A percentile compares a stretch with the other conserved stretches of the same genome.
These are phyloP conservation scores for Lichenothelia convexa DNA, from an alignment of 495 filamentous ascomycete species.

Conservation along the genomic window DNA sequence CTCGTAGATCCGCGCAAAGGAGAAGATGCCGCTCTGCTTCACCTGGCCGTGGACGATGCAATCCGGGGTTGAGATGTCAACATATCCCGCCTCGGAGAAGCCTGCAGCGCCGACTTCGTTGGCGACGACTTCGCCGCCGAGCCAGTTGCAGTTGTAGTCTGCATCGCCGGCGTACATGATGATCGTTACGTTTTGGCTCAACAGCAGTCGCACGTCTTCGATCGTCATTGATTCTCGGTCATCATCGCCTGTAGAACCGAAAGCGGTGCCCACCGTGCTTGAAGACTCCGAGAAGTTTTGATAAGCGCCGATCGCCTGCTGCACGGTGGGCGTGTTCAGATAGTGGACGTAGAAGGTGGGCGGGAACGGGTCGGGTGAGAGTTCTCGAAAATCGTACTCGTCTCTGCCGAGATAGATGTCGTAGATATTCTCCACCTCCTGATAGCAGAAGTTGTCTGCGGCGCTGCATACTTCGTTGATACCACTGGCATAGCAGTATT, in stretches of 20 bases:
- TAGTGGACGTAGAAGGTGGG: conserved; percentile 18
- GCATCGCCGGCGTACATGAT: conserved; percentile 22
- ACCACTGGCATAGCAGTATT: conserved; percentile 13
- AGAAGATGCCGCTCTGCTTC: conserved; percentile 24
- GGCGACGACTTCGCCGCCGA: conserved; percentile 20
- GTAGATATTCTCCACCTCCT: neutral
- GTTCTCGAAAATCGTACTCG: conserved; percentile 18
- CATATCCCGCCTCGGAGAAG: conserved; percentile 28
- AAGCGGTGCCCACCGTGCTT: conserved; percentile 9
- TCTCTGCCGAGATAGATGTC: conserved; percentile 2
- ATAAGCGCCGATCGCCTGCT: conserved; percentile 17
- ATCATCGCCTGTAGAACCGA: conserved; percentile 16
- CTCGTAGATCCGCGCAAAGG: conserved; percentile 23
- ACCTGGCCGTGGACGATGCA: conserved; percentile 21
- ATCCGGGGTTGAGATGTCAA: conserved; percentile 34
- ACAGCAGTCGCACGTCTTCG: conserved; percentile 15
- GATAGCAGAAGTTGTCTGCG: conserved; percentile 21
- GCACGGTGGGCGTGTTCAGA: conserved; percentile 18
- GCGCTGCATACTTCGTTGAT: conserved; percentile 24
- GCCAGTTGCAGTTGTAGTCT: conserved; percentile 24
- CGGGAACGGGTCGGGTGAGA: conserved; percentile 12
- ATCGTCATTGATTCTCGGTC: conserved; percentile 15
- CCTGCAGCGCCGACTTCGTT: conserved; percentile 10
- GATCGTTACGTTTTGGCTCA: conserved; percentile 15
- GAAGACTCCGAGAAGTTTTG: conserved; percentile 19